Evolutionary conservation across 495 filamentous ascomycete genomes (phyloP), one percentile per base, ranked within the genome.

Genomic region (Xanthoparmelia taractica): DNA sequence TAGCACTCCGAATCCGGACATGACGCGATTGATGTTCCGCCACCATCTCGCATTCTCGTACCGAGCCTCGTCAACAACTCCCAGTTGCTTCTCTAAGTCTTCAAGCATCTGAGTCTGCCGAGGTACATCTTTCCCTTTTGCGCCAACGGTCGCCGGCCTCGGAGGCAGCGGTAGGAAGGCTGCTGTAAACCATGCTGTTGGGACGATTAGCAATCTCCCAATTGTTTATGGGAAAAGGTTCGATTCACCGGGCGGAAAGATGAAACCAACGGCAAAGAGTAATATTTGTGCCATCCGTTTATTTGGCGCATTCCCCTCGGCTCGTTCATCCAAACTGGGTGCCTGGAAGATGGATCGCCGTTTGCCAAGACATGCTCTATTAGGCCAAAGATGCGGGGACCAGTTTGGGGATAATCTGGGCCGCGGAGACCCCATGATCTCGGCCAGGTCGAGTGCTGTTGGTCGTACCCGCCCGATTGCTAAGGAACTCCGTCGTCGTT

Each of bases 21-120:
- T 92, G 69, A 86, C 82, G 48, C 91, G 86, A 73, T 98, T 98
- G 54, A 97, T 78, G 63, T 84, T 88, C 63, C 94, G 82, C 94
- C 94, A 97, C 92, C 93, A 97, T 43, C 83, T 80, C 17, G 91
- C 91, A 71, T 91, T 96, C 68, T 89, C 81, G 71, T 89, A 90
- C 57, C 82, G 80, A 45, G 78, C 78, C 57, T 85, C 83, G 66
- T 90, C 85, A 29, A 84, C 68, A 34, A 69, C 68, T 52, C 68
- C 70, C 55, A 78, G 69, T 65, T 71, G 77, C 67, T 75, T 74
- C 45, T 78, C 78, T 61, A 79, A 76, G 29, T 80, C 77, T 23
- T 69, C 67, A 60, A 79, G 79, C 70, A 47, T 75, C 70, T 59
- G 72, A 55, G 57, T 67, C 69, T 45, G 58, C 23, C 52, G 54